phyloP scores from a whole-genome alignment of 2,329 filamentous ascomycete species.

The Colletotrichum sp. region DNA sequence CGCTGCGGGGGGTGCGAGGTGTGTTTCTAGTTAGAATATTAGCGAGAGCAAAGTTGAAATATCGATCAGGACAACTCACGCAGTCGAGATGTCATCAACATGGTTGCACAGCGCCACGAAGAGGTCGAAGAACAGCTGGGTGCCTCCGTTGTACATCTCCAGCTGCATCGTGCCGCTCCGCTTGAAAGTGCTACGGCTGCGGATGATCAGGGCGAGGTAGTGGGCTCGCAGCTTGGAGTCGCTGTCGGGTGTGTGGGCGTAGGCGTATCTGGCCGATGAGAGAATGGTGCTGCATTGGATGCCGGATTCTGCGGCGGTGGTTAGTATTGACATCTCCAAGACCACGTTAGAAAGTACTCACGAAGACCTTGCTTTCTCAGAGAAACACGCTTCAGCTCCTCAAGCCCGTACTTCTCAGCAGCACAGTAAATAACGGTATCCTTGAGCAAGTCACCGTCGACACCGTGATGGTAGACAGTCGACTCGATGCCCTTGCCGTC shows the following conservation, averaged over 20 bases:
- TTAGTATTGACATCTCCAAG: background rate
- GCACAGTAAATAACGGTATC: conserved; percentile 93
- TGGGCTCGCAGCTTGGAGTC: conserved; percentile 92
- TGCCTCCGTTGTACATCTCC: conserved; percentile 89
- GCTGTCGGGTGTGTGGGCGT: conserved; percentile 84
- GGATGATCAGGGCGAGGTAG: conserved; percentile 91
- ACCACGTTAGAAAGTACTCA: conserved; percentile 40
- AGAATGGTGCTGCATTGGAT: conserved; percentile 87
- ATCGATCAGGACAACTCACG: conserved; percentile 45
- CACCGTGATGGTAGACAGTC: conserved; percentile 71
- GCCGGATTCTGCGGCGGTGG: conserved; percentile 62
- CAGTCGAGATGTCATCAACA: conserved; percentile 71
- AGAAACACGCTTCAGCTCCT: conserved; percentile 83
- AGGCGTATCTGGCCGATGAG: conserved; percentile 86
- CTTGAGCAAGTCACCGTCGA: conserved; percentile 75
- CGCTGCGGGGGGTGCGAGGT: conserved; percentile 44
- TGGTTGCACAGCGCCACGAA: conserved; percentile 95
- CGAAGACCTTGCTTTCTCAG: conserved; percentile 88
- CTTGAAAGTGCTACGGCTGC: conserved; percentile 87
- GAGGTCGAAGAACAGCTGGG: conserved; percentile 86
- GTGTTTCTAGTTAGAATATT: conserved; percentile 25
- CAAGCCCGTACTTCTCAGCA: conserved; percentile 82
- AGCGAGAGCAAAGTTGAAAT: background rate
- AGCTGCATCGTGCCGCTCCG: conserved; percentile 93
- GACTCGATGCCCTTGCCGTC: conserved; percentile 59